Base-by-base conservation (phyloP, 257 asterid species). In the Asclepias syriaca region DNA sequence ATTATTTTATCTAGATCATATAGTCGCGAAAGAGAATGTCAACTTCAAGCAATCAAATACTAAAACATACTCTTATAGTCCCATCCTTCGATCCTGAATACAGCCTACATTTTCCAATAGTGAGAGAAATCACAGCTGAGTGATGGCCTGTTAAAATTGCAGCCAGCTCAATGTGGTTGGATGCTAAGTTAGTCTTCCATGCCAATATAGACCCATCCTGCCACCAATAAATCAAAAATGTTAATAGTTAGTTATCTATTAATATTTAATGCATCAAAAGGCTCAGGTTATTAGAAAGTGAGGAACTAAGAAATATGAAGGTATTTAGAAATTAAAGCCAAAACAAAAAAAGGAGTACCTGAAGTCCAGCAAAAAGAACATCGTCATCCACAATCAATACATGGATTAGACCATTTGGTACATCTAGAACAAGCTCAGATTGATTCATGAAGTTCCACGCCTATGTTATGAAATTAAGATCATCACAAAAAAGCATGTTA, bases 121-220 rank as follows among this genome's bases (percentile, higher is more conserved):
- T 72, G 49, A 91, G 82, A 15, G 89, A 77, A 63, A 74, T 55
- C 29, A 87, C 86, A 8, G 83, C 84, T 27, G 74, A 77, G 16
- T 29, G 37, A 79, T 89, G 94, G 14, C 80, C 96, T 77, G 74
- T 83, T 74, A 83, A 55, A 51, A 59, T 32, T 49, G 75, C 84
- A 60, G 54, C 79, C 18, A 66, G 78, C 70, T 85, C 85, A 15
- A 71, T 78, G 37, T 7, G 27, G 56, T 45, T 72, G 22, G 79
- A 65, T 22, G 68, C 89, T 0, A 73, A 68, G 53, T 57, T 32
- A 53, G 69, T 81, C 51, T 77, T 86, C 96, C 96, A 89, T 10
- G 84, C 89, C 57, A 83, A 68, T 66, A 91, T 83, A 54, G 79
- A 57, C 14, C 96, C 97, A 74, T 84, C 88, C 90, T 90, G 84